Conservation (phyloP, 768 basidiomycete species). For the Saitozyma podzolica region DNA sequence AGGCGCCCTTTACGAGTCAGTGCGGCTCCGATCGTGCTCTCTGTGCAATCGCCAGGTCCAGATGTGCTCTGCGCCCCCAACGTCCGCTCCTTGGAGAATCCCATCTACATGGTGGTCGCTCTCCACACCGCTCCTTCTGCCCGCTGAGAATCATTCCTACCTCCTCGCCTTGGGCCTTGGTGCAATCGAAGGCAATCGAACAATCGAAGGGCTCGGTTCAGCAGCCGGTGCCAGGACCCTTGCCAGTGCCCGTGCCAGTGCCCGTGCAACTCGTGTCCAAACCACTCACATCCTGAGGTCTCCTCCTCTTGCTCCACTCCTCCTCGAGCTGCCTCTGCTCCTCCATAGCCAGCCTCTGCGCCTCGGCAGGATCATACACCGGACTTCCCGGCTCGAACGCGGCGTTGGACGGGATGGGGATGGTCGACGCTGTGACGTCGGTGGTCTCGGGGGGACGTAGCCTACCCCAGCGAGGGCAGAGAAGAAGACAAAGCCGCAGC, state of each 20-base stretch:
- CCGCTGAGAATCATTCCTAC: no score
- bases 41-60: neutral
- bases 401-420: neutral
- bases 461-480: slow-evolving; percentile 47
- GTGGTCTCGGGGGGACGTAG: slow-evolving; percentile 21
- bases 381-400: slow-evolving; percentile 30
- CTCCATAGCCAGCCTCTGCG: slow-evolving; percentile 14
- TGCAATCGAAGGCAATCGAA: no score
- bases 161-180: no score
- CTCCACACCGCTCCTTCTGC: no score
- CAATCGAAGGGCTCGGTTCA: no score
- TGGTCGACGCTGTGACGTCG: slow-evolving; percentile 3
- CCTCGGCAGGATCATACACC: slow-evolving; percentile 22
- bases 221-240: no score
- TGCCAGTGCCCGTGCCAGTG: no score
- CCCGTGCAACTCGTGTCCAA: neutral
- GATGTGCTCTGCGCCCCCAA: no score
- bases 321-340: slow-evolving; percentile 45
- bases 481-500: slow-evolving; percentile 48
- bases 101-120: no score
- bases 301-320: slow-evolving; percentile 40
- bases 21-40: no score
- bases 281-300: slow-evolving; percentile 51
- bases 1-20: slow-evolving; percentile 40
- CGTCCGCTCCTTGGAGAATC: no score